Conservation (phyloP, 2,329 filamentous ascomycete species). For the Sarocladium oryzae region DNA sequence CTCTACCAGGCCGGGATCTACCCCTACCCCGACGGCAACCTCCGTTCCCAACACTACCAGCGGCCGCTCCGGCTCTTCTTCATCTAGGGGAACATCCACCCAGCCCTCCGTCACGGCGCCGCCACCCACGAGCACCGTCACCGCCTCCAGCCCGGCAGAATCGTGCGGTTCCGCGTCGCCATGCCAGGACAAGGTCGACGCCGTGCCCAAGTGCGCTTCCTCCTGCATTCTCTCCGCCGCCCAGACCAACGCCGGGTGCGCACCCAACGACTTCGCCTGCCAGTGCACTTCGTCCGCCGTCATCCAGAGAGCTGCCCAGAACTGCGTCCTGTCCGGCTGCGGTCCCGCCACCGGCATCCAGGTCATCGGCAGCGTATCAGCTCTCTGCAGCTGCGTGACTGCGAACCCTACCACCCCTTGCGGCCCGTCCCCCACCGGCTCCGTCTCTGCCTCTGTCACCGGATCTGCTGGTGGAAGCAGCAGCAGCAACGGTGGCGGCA, state of each 20-base stretch:
- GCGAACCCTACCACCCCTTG: conserved; percentile 18
- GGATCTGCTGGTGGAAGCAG: neutral
- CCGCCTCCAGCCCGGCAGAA: conserved; percentile 5
- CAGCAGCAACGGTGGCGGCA: neutral
- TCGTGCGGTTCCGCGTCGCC: conserved; percentile 17
- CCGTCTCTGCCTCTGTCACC: conserved; percentile 2
- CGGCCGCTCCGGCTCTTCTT: no score
- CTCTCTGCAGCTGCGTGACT: conserved; percentile 19
- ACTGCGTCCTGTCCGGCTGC: conserved; percentile 19
- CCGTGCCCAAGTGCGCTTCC: conserved; percentile 18
- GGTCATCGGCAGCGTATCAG: conserved; percentile 15
- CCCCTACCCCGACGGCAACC: neutral
- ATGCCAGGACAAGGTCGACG: conserved; percentile 19
- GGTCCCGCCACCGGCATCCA: conserved; percentile 13
- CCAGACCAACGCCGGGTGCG: conserved; percentile 16
- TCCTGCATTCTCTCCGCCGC: conserved; percentile 21
- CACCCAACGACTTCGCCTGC: conserved; percentile 18
- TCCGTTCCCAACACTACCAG: no score
- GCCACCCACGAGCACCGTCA: conserved; percentile 1
- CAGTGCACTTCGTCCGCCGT: conserved; percentile 17
- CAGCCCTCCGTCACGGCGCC: conserved; percentile 4
- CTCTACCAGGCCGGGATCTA: conserved; percentile 9
- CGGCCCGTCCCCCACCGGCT: no score
- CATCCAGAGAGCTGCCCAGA: conserved; percentile 17
- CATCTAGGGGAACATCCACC: conserved; percentile 10